phyloP scores from a whole-genome alignment of 2,329 filamentous ascomycete genomes.

The Colletotrichum eleusines region DNA sequence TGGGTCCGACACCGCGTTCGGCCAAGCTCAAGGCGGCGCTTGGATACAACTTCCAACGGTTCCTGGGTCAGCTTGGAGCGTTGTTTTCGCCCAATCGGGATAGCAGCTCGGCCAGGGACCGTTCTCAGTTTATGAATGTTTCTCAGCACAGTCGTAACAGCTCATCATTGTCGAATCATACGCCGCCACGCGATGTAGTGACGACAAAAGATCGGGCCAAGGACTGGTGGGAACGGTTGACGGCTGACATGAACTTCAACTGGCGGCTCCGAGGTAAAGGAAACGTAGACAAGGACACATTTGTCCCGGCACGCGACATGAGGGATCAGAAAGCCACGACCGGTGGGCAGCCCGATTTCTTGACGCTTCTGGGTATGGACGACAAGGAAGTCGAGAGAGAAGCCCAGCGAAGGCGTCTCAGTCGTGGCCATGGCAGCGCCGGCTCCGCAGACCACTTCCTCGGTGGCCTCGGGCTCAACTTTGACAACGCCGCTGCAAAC shows the following conservation, averaged over 20 bases:
- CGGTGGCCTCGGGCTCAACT: constrained; percentile 53
- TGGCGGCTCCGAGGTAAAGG: constrained; percentile 51
- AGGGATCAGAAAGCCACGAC: constrained; percentile 43
- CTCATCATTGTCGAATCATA: constrained; percentile 45
- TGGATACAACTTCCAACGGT: constrained; percentile 51
- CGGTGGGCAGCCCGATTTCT: constrained; percentile 56
- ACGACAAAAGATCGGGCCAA: constrained; percentile 55
- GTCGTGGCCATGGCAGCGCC: constrained; percentile 49
- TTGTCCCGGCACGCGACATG: constrained; percentile 46
- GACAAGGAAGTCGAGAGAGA: constrained; percentile 55
- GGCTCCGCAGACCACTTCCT: constrained; percentile 56
- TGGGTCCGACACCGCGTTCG: constrained; percentile 62
- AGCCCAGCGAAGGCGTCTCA: constrained; percentile 51
- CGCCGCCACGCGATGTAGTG: constrained; percentile 41
- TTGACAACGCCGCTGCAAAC: constrained; percentile 50
- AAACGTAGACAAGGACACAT: constrained; percentile 46
- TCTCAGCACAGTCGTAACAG: constrained; percentile 55
- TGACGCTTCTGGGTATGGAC: constrained; percentile 58
- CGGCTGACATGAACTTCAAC: constrained; percentile 54
- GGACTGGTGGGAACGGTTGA: constrained; percentile 61
- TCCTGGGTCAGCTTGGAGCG: constrained; percentile 52
- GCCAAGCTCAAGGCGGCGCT: constrained; percentile 57
- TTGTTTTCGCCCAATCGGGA: constrained; percentile 58
- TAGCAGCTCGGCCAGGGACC: constrained; percentile 47
- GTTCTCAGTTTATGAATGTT: constrained; percentile 61